These are phyloP conservation scores for Claviceps spartinae DNA, from an alignment of 2,329 filamentous ascomycete species.

Conservation along the genomic window DNA sequence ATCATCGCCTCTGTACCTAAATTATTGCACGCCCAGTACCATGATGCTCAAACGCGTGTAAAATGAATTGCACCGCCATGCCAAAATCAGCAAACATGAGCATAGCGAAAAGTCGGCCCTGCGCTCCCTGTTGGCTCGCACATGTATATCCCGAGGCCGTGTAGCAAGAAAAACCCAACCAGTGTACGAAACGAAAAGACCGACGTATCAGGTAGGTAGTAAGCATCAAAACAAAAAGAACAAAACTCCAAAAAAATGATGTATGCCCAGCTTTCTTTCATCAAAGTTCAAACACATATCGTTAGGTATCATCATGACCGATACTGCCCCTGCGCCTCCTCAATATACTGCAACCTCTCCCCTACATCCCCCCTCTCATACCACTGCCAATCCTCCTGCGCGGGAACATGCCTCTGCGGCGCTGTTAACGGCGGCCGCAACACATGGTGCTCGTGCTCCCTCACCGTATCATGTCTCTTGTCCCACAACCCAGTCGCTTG, in stretches of 20 bases:
- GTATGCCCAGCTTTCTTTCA: neutral
- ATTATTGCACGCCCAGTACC: too few species aligned
- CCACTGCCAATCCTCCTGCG: constrained; percentile 20
- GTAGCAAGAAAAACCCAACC: too few species aligned
- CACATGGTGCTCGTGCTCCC: neutral
- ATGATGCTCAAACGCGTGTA: too few species aligned
- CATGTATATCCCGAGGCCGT: too few species aligned
- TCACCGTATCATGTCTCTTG: neutral
- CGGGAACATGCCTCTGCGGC: constrained; percentile 2
- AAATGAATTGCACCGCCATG: too few species aligned
- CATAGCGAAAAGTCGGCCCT: too few species aligned
- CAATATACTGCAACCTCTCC: constrained; percentile 12
- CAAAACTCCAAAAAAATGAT: neutral
- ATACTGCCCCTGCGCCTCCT: constrained; percentile 17
- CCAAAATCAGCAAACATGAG: too few species aligned
- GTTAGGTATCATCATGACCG: constrained; percentile 11
- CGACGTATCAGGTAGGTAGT: neutral
- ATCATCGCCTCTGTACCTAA: too few species aligned
- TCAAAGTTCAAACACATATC: neutral
- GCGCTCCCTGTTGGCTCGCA: too few species aligned
- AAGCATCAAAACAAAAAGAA: neutral
- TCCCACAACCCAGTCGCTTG: constrained; percentile 1
- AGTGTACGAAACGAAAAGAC: neutral
- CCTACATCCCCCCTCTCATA: constrained; percentile 21
- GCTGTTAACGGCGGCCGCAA: neutral